phyloP scores from a whole-genome alignment of 306 rosid genomes.

The Acmispon strigosus region DNA sequence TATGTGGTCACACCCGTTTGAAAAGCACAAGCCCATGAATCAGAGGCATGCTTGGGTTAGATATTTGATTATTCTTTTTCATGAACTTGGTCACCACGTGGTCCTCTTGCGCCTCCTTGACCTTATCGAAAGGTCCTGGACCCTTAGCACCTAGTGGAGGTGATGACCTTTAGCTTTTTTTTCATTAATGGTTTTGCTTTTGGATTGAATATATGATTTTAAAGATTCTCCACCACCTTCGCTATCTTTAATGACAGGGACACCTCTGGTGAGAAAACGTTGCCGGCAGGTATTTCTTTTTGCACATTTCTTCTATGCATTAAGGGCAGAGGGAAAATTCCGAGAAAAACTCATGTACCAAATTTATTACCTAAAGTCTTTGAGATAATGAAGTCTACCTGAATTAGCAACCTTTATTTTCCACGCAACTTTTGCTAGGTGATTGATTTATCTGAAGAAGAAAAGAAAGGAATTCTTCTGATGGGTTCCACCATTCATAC shows the following conservation, averaged over 20 bases:
- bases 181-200: not conserved
- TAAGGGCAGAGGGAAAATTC: not conserved
- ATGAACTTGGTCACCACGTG: not conserved
- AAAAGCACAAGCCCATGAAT: not conserved
- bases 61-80: not conserved
- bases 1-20: too few species aligned
- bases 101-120: not conserved
- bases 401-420: not conserved
- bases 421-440: not conserved
- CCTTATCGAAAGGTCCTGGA: not conserved
- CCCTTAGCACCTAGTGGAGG: not conserved
- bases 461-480: not conserved
- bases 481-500: too few species aligned
- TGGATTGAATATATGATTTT: not conserved
- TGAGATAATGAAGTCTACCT: not conserved
- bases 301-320: not conserved
- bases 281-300: not conserved
- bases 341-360: not conserved
- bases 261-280: constrained; percentile 17
- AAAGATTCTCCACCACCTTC: constrained; percentile 16
- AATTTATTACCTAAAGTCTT: not conserved
- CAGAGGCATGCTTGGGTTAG: not conserved
- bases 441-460: not conserved
- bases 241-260: constrained; percentile 14
- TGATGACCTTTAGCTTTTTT: not conserved